Conservation (phyloP, 1,284 basidiomycete genomes). For the Malassezia furfur region DNA sequence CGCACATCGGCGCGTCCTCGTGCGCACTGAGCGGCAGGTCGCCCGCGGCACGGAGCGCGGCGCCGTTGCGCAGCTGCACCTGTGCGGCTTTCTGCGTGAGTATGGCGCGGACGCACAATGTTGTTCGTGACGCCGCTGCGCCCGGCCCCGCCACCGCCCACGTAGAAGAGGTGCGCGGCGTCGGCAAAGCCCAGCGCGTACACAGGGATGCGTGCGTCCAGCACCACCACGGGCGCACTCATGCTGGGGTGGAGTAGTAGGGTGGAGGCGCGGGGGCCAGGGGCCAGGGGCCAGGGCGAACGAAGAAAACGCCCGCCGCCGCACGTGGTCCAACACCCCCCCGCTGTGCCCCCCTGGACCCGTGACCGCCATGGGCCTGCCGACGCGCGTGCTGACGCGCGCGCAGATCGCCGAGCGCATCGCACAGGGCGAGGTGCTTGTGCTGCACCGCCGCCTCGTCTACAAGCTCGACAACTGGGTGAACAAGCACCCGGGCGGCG, state of each 20-base stretch:
- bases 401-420: slow-evolving; percentile 35
- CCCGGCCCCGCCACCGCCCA: slow-evolving; percentile 41
- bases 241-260: slow-evolving; percentile 1
- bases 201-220: slow-evolving; percentile 32
- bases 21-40: slow-evolving; percentile 31
- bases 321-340: background rate
- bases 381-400: slow-evolving; percentile 25
- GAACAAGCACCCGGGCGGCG: slow-evolving; percentile 74
- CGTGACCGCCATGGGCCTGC: background rate
- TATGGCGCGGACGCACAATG: slow-evolving; percentile 23
- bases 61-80: background rate
- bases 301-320: too few relatives aligned
- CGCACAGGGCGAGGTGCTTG: slow-evolving; percentile 55
- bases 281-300: too few relatives aligned
- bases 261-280: background rate
- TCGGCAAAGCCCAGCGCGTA: slow-evolving; percentile 38
- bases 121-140: slow-evolving; percentile 40
- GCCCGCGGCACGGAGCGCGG: slow-evolving; percentile 5
- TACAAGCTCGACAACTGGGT: slow-evolving; percentile 78
- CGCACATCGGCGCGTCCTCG: slow-evolving; percentile 45
- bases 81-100: slow-evolving; percentile 1
- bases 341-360: too few relatives aligned
- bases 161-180: slow-evolving; percentile 34
- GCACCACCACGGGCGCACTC: slow-evolving; percentile 21
- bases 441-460: slow-evolving; percentile 68